Conservation (phyloP, 2,329 filamentous ascomycete species). For the Fonsecaea pedrosoi region DNA sequence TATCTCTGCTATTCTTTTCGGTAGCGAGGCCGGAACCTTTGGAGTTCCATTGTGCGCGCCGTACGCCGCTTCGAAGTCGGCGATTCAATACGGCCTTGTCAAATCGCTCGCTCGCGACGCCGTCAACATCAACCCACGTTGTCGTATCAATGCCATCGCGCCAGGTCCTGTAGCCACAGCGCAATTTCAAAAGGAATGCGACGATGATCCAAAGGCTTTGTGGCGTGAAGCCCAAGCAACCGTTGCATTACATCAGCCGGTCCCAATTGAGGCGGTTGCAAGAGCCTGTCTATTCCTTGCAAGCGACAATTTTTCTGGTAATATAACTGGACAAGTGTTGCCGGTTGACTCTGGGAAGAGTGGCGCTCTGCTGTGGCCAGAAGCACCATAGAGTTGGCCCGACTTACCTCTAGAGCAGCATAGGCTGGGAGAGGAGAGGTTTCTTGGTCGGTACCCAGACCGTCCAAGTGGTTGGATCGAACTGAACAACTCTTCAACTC, state of each 20-base stretch:
- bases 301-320: conserved; percentile 54
- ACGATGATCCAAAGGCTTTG: conserved; percentile 47
- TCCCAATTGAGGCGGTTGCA: conserved; percentile 51
- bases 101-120: conserved; percentile 52
- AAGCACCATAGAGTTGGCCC: conserved; percentile 2
- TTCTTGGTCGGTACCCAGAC: neutral
- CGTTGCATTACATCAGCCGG: conserved; percentile 49
- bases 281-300: conserved; percentile 55
- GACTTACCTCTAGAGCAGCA: conserved; percentile 6
- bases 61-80: conserved; percentile 55
- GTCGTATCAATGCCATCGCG: conserved; percentile 55
- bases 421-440: neutral
- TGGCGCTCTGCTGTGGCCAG: conserved; percentile 50
- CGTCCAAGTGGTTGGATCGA: neutral
- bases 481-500: neutral
- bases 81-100: conserved; percentile 54
- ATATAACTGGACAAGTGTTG: conserved; percentile 54
- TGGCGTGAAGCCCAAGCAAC: conserved; percentile 55
- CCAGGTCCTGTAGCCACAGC: conserved; percentile 55
- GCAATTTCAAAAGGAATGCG: conserved; percentile 52
- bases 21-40: conserved; percentile 54
- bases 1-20: conserved; percentile 54
- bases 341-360: conserved; percentile 57
- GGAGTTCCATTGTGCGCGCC: conserved; percentile 53
- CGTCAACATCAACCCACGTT: conserved; percentile 47